Evolutionary conservation across 345 rosid genomes (phyloP).

Genomic region (Turnera subulata): DNA sequence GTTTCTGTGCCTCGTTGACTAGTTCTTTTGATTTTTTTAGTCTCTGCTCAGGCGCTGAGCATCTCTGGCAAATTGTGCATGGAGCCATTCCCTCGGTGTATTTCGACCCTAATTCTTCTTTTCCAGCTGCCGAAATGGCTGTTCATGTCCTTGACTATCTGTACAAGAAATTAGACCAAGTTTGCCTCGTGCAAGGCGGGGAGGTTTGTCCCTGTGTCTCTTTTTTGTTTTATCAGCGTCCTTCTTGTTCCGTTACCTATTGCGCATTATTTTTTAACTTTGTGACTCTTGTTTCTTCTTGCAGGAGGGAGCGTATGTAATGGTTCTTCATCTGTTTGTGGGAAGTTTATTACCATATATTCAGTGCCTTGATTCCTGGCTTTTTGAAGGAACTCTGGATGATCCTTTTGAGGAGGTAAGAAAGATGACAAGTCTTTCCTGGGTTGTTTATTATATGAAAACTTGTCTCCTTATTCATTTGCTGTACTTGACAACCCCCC

Average conservation of each 20-base stretch:
- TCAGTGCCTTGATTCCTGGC: slow-evolving; percentile 84
- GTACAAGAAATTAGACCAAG: slow-evolving; percentile 67
- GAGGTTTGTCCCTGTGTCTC: slow-evolving; percentile 52
- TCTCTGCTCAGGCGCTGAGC: slow-evolving; percentile 66
- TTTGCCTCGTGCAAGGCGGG: slow-evolving; percentile 81
- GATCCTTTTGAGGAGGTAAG: slow-evolving; percentile 95
- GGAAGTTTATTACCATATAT: slow-evolving; percentile 74
- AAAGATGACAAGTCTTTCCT: neutral
- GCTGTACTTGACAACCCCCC: too few relatives aligned
- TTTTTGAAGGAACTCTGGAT: slow-evolving; percentile 79
- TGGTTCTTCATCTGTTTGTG: slow-evolving; percentile 76
- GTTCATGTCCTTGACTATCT: slow-evolving; percentile 74
- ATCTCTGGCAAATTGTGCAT: slow-evolving; percentile 56
- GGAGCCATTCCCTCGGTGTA: slow-evolving; percentile 58
- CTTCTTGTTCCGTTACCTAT: slow-evolving; percentile 9
- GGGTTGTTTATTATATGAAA: too few relatives aligned
- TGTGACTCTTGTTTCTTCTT: slow-evolving; percentile 24
- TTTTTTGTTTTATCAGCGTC: slow-evolving; percentile 6
- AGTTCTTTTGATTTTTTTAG: slow-evolving; percentile 31
- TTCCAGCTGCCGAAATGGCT: slow-evolving; percentile 53
- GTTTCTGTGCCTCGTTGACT: slow-evolving; percentile 26
- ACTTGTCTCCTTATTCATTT: too few relatives aligned
- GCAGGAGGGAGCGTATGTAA: slow-evolving; percentile 78
- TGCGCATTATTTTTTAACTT: slow-evolving; percentile 5
- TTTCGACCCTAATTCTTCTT: slow-evolving; percentile 42